These are phyloP conservation scores for Plectosphaerella cucumerina DNA, from an alignment of 2,329 filamentous ascomycete genomes.

Conservation along the genomic window DNA sequence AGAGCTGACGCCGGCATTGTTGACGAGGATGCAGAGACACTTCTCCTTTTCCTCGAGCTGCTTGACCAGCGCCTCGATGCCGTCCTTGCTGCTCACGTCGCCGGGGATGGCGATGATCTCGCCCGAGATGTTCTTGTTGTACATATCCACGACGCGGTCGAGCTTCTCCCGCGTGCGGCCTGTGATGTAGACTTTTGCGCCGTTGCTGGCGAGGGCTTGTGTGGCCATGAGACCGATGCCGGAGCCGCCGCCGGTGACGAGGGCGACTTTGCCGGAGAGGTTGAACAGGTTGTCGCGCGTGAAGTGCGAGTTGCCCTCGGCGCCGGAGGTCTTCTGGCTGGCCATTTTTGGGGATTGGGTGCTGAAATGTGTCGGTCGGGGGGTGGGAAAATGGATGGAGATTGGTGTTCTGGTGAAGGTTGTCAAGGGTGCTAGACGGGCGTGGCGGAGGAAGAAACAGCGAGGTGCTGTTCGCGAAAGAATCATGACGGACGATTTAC, in stretches of 20 bases:
- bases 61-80: conserved; percentile 51
- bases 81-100: conserved; percentile 60
- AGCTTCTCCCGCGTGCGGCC: conserved; percentile 61
- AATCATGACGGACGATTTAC: too few species aligned
- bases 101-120: conserved; percentile 56
- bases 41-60: conserved; percentile 51
- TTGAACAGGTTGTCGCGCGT: conserved; percentile 34
- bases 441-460: too few species aligned
- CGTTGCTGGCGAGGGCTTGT: conserved; percentile 62
- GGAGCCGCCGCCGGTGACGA: conserved; percentile 48
- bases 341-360: conserved; percentile 5
- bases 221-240: conserved; percentile 68
- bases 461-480: too few species aligned
- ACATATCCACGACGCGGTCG: conserved; percentile 54
- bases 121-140: conserved; percentile 47
- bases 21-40: conserved; percentile 61
- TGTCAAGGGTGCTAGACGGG: too few species aligned
- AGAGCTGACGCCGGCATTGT: conserved; percentile 64
- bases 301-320: conserved; percentile 23
- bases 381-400: too few species aligned
- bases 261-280: conserved; percentile 36
- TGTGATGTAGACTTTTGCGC: conserved; percentile 67
- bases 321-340: conserved; percentile 10
- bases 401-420: too few species aligned
- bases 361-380: too few species aligned